Base-by-base conservation (phyloP, 208 protist species). In the Spongospora subterranea region DNA sequence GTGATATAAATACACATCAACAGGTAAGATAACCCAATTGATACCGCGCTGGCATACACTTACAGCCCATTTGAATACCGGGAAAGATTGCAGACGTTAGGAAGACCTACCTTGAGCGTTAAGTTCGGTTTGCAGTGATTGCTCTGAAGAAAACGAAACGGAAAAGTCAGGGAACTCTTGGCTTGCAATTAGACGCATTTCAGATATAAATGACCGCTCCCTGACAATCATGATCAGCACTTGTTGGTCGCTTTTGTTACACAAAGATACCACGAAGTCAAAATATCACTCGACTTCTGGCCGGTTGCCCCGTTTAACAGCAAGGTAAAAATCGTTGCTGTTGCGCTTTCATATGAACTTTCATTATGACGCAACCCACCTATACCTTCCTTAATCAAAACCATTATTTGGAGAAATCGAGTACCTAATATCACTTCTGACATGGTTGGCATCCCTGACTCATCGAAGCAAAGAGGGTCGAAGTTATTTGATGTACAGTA, bases 71-170 rank as follows among this genome's bases (percentile, higher is more conserved):
- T 60, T 60, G 24, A 60, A 6, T 29, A 6, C 6, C 6, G 50
- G 24, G 50, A 60, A 60, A 60, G 6, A 6, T 29, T 29, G 24
- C 24, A 60, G 50, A 24, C 50, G 24, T 24, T 60, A n/a, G n/a
- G n/a, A 60, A 60, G 24, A 6, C 50, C 50, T 6, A 60, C 50
- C 24, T 60, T 60, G 71, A 35, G 71, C 6, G n/a, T 82, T 82
- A 35, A 82, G 71, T 43, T 82, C 71, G 13, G 17, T 82, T 43
- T 82, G 71, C n/a, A 82, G 71, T n/a, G 71, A 82, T n/a, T 82
- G 71, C 71, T 82, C 17, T 39, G 71, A 39, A 20, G 71, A 82
- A 82, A 40, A 82, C 71, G 71, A 45, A 6, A 43, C 71, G 6
- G 17, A 35, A 13, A 39, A 43, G 17, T 43, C 17, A 60, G 50